phyloP scores from a whole-genome alignment of 441 rosid species.

The Populus hybrid region DNA sequence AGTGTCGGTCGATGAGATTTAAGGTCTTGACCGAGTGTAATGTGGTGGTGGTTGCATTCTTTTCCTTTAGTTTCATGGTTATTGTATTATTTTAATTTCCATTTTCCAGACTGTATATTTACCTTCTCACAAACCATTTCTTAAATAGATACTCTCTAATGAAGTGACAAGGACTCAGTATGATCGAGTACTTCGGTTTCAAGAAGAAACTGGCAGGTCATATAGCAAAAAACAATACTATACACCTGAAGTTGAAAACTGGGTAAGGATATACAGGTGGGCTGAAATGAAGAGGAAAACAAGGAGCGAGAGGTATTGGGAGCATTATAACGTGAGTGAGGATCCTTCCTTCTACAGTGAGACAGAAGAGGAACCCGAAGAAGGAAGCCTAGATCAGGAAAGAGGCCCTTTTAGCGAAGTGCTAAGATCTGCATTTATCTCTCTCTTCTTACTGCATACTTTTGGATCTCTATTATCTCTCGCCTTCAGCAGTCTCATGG shows the following conservation, averaged over 20 bases:
- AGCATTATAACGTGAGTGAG: slow-evolving; percentile 27
- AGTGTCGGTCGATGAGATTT: neutral
- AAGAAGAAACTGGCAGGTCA: slow-evolving; percentile 36
- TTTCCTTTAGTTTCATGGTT: neutral
- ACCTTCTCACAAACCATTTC: slow-evolving; percentile 4
- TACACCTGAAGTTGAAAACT: slow-evolving; percentile 45
- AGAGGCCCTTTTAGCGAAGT: slow-evolving; percentile 57
- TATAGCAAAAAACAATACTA: slow-evolving; percentile 29
- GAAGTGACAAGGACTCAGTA: slow-evolving; percentile 57
- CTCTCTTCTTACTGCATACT: slow-evolving; percentile 49
- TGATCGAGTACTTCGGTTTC: slow-evolving; percentile 48
- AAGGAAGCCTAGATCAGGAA: slow-evolving; percentile 30
- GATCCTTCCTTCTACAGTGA: slow-evolving; percentile 30
- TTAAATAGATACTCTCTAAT: slow-evolving; percentile 63
- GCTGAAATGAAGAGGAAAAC: slow-evolving; percentile 50
- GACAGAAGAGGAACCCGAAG: slow-evolving; percentile 32
- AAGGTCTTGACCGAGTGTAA: neutral
- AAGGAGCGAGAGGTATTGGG: slow-evolving; percentile 41
- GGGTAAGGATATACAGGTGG: slow-evolving; percentile 49
- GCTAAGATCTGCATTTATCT: slow-evolving; percentile 47
- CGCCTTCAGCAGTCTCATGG: slow-evolving; percentile 51
- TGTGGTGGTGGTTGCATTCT: neutral
- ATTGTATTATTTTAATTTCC: neutral
- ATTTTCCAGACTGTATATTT: neutral
- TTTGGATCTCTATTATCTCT: slow-evolving; percentile 62